Conservation (phyloP, 2,329 filamentous ascomycete genomes). For the Aureobasidium sp. region DNA sequence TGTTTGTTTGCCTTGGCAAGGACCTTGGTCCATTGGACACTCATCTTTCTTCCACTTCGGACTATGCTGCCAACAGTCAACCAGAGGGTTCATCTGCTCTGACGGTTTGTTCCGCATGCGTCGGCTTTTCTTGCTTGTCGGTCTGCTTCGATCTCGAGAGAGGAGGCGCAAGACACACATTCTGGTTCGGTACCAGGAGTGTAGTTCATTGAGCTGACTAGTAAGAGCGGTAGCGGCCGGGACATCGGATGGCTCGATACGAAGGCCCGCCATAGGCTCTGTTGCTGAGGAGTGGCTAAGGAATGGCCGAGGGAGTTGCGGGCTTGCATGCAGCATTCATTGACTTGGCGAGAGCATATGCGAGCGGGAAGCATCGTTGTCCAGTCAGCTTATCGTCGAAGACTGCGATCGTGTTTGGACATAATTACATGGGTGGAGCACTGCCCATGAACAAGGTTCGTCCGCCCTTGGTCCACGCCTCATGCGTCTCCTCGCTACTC, state of each 20-base stretch:
- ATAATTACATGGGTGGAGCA: conserved; percentile 14
- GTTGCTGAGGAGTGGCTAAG: background rate
- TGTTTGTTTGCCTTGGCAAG: conserved; percentile 13
- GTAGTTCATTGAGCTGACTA: background rate
- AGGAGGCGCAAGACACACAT: background rate
- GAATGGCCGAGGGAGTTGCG: background rate
- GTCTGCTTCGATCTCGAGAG: background rate
- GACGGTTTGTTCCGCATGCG: background rate
- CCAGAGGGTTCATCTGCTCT: background rate
- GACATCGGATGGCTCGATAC: background rate
- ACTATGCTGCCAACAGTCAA: background rate
- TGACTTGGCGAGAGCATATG: conserved; percentile 14
- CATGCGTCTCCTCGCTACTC: conserved; percentile 31
- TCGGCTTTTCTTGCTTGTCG: conserved; percentile 7
- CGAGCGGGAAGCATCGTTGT: conserved; percentile 29
- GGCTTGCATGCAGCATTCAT: conserved; percentile 11
- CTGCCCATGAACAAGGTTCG: background rate
- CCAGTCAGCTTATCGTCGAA: conserved; percentile 45
- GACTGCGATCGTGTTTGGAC: conserved; percentile 30
- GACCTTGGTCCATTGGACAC: background rate
- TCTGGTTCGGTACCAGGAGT: conserved; percentile 8
- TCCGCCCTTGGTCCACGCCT: conserved; percentile 19
- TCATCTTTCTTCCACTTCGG: background rate
- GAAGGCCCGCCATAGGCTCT: background rate
- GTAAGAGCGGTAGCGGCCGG: background rate